Base-by-base conservation (phyloP, 495 filamentous ascomycete species). In the Penicillium pulvis region DNA sequence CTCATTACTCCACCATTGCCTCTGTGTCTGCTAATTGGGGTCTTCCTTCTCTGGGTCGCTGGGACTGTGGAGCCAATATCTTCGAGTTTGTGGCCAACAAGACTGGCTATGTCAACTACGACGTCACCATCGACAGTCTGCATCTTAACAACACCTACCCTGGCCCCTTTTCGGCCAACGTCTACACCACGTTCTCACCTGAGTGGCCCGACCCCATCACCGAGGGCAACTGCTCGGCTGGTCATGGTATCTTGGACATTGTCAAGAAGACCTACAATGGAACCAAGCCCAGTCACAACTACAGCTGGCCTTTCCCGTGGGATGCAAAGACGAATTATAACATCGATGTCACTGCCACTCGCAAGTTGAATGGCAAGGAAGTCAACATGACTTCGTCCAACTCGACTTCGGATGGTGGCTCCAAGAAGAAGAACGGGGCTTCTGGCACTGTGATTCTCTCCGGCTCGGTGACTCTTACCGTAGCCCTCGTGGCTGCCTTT, bases 11-110 rank as follows among this genome's bases (percentile, higher is more conserved):
- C 49, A 78, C 80, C 60, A 80, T 92, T 62, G 75, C 87, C 28
- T 85, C 86, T n/a, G 78, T 86, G 10, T 74, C 80, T 20, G 83
- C 83, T 3, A 91, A 91, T 76, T 90, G 85, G 85, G 82, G 71
- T 16, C 76, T 90, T 50, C 83, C 85, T 14, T 87, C 83, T 43
- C 79, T 90, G 12, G 87, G 87, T 16, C 79, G 87, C 61, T 89
- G 85, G 75, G 87, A 90, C 66, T 86, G 87, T 42, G 87, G 87
- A 60, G 87, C 87, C 35, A 90, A 90, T 56, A 78, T 90, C 16
- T 85, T 89, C 57, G 62, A 82, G 50, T 70, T 86, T 9, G 83
- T 87, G 24, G 82, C 85, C 23, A 79, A 83, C 53, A 74, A 76
- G 62, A 81, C 81, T 6, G 83, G 82, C 30, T 88, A 88, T 62